Evolutionary conservation across 805 yeast genomes (phyloP).

Genomic region (Ogataea degrootiae): DNA sequence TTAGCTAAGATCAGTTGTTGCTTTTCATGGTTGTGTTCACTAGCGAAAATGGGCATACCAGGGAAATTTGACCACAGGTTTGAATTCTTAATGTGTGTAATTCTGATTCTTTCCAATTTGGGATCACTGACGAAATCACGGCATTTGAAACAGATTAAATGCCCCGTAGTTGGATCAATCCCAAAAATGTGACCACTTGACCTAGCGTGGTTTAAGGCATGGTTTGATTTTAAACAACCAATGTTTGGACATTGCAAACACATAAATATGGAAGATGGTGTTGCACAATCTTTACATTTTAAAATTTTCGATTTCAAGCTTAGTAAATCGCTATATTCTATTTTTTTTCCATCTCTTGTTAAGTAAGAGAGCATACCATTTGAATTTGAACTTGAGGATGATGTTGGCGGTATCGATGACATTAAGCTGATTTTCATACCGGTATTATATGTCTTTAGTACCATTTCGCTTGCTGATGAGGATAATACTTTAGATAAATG

Average conservation of each 20-base stretch:
- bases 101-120: slow-evolving; percentile 48
- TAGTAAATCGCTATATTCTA: slow-evolving; percentile 34
- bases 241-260: slow-evolving; percentile 76
- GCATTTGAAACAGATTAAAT: slow-evolving; percentile 77
- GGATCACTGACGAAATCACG: slow-evolving; percentile 64
- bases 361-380: slow-evolving; percentile 18
- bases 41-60: slow-evolving; percentile 29
- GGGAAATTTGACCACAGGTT: slow-evolving; percentile 20
- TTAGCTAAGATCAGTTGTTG: slow-evolving; percentile 25
- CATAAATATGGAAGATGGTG: slow-evolving; percentile 43
- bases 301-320: slow-evolving; percentile 40
- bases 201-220: slow-evolving; percentile 44
- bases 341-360: slow-evolving; percentile 34
- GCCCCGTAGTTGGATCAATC: slow-evolving; percentile 63
- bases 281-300: slow-evolving; percentile 47
- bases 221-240: slow-evolving; percentile 56
- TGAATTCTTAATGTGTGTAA: slow-evolving; percentile 20
- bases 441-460: slow-evolving; percentile 45
- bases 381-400: slow-evolving; percentile 7
- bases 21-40: slow-evolving; percentile 23
- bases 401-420: slow-evolving; percentile 12
- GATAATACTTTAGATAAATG: slow-evolving; percentile 45
- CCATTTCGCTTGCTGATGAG: slow-evolving; percentile 45
- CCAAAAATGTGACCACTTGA: slow-evolving; percentile 49
- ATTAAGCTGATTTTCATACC: slow-evolving; percentile 43